A percentile compares a stretch with the other conserved stretches of the same genome.
phyloP scores from a whole-genome alignment of 495 filamentous ascomycete species.

The Chaetomium tenue region DNA sequence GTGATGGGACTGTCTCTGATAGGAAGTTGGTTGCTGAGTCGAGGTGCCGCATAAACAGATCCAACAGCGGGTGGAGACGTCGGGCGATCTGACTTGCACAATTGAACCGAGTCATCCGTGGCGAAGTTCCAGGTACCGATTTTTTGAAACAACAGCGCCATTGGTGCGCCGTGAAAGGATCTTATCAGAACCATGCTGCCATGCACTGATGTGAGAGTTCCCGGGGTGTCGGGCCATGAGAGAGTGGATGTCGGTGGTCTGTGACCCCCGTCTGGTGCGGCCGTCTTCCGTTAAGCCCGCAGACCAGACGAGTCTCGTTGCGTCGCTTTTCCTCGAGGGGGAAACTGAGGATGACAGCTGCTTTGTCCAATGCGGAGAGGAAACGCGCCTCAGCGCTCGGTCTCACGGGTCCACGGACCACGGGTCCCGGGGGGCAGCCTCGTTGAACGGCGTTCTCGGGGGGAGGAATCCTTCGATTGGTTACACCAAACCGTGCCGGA shows the following conservation, averaged over 20 bases:
- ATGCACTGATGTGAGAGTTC: conserved; percentile 14
- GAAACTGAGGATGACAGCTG: not conserved
- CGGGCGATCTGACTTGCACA: conserved; percentile 2
- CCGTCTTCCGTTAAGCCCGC: not conserved
- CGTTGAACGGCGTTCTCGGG: not conserved
- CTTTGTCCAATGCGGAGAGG: not conserved
- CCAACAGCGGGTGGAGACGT: not conserved
- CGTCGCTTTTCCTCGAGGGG: not conserved
- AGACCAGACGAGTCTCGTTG: not conserved
- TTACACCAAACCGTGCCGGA: not conserved
- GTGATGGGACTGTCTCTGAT: conserved; percentile 16
- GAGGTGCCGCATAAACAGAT: conserved; percentile 2
- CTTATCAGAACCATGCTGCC: conserved; percentile 14
- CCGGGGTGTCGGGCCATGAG: not conserved
- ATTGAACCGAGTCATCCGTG: conserved; percentile 15
- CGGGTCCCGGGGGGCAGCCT: not conserved
- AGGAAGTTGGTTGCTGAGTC: conserved; percentile 7
- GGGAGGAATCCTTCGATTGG: not conserved
- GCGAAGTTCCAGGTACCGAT: conserved; percentile 11
- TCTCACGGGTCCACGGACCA: not conserved
- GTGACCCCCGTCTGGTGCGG: not conserved
- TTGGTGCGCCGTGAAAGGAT: conserved; percentile 22
- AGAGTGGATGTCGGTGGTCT: not conserved
- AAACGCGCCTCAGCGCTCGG: not conserved
- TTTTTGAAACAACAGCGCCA: conserved; percentile 26